Percentiles rank a stretch among this genome's conserved stretches.
Evolutionary conservation across 2,329 filamentous ascomycete species (phyloP).

Genomic region (Westerdykella ornata): DNA sequence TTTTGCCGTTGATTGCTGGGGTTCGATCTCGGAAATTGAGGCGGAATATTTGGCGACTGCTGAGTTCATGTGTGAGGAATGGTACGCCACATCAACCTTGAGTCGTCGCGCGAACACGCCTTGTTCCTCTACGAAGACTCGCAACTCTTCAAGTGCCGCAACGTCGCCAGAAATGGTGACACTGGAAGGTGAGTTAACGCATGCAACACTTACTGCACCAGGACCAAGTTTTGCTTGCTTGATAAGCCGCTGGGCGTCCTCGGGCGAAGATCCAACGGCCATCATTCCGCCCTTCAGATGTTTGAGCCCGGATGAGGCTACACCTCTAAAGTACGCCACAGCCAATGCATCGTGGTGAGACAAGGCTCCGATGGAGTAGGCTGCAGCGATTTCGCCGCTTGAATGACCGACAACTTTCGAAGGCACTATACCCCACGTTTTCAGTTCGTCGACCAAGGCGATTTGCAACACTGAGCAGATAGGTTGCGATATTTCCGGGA

Average conservation of each 20-base stretch:
- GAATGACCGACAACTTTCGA: slow-evolving; percentile 14
- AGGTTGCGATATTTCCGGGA: slow-evolving; percentile 9
- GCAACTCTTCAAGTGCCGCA: slow-evolving; percentile 30
- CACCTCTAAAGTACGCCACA: too few relatives aligned
- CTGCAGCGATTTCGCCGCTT: slow-evolving; percentile 21
- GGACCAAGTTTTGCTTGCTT: slow-evolving; percentile 5
- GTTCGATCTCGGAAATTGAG: slow-evolving; percentile 1
- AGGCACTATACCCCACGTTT: slow-evolving; percentile 9
- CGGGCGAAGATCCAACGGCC: too few relatives aligned
- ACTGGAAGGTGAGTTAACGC: slow-evolving; percentile 35
- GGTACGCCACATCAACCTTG: slow-evolving; percentile 42
- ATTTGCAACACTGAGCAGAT: slow-evolving; percentile 14
- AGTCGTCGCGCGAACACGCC: slow-evolving; percentile 37
- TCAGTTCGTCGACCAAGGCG: slow-evolving; percentile 11
- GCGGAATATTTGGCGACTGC: slow-evolving; percentile 26
- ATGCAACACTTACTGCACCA: too few relatives aligned
- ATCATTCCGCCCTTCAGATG: too few relatives aligned
- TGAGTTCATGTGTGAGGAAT: slow-evolving; percentile 40
- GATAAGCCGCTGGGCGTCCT: background rate
- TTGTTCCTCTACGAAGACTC: slow-evolving; percentile 27
- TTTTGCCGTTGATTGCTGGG: background rate
- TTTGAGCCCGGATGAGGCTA: too few relatives aligned
- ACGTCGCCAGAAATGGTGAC: slow-evolving; percentile 42
- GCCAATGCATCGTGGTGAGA: slow-evolving; percentile 7
- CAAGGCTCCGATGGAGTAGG: slow-evolving; percentile 15